Evolutionary conservation across 192 early-diverging fungal genomes (phyloP), one percentile per base, ranked within the genome.

Genomic region (Backusella morwellensis): DNA sequence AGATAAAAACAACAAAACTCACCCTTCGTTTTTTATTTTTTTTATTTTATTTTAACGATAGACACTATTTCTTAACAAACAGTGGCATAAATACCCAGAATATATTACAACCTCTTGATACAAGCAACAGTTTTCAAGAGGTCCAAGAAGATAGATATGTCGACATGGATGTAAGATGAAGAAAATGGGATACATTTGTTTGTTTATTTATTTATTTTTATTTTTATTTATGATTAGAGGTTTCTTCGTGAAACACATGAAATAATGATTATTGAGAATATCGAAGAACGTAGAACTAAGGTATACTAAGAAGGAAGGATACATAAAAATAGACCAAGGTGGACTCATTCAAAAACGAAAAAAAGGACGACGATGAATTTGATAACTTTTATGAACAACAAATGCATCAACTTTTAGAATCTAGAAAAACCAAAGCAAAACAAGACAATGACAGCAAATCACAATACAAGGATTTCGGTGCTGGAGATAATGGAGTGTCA

Each of bases 51-150:
- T 32, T 71, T 17, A 26, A 29, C 32, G 1, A 72, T 72, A 72
- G 70, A 32, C 70, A 72, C 32, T 72, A 72, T 44, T 72, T 72
- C 15, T 34, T 72, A 50, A 40, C 70, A 29, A 72, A 44, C 32
- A 44, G 26, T 47, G 70, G 70, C 8, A 72, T 72, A 9, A 44
- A 72, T 47, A 72, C 70, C 11, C 36, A 72, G 12, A 19, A 47
- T 9, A 21, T 26, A 26, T 19, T 41, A 15, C 26, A 44, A 6
- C 35, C 69, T 40, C 26, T 50, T 12, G 15, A 72, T 34, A 72
- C 70, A 14, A 19, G 67, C 4, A 68, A 35, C 17, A 17, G 12
- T 19, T 68, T 68, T 19, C 17, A 68, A 19, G 35, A 29, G 6
- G 29, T 35, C 14, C 32, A 68, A 68, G 35, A 68, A 35, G 66